A percentile compares a stretch with the other conserved stretches of the same genome.
Conservation (phyloP, 345 rosid genomes). For the Eucalyptus cloeziana region DNA sequence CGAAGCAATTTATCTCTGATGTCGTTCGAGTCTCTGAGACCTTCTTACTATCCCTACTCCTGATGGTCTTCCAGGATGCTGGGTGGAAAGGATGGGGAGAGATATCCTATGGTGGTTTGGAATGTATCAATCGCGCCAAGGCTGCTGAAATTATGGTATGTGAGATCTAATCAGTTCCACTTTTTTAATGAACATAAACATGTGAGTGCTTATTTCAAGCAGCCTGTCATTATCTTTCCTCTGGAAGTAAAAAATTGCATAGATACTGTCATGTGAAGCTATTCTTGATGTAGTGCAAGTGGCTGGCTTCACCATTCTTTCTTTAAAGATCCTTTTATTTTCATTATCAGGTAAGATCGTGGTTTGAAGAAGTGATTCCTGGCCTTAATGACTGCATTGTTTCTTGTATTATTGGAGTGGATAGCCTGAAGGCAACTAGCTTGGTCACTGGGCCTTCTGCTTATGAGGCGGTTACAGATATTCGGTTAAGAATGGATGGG, state of each 20-base stretch:
- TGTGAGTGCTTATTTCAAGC: neutral
- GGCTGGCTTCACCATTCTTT: neutral
- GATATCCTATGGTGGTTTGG: constrained; percentile 84
- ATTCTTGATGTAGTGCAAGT: neutral
- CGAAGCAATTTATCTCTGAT: neutral
- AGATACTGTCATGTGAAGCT: neutral
- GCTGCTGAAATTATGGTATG: constrained; percentile 79
- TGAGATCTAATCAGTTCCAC: neutral
- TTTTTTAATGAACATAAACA: neutral
- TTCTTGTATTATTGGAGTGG: constrained; percentile 72
- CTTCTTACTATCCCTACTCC: neutral
- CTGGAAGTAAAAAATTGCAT: neutral
- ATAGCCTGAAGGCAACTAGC: constrained; percentile 64
- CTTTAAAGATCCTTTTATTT: neutral
- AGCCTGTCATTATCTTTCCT: neutral
- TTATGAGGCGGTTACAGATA: constrained; percentile 25
- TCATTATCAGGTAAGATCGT: constrained; percentile 58
- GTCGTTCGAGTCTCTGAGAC: neutral
- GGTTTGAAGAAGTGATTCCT: constrained; percentile 81
- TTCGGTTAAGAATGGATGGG: constrained; percentile 85
- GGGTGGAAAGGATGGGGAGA: constrained; percentile 99
- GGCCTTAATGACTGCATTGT: constrained; percentile 29
- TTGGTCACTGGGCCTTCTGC: constrained; percentile 5
- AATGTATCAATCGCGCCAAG: constrained; percentile 61
- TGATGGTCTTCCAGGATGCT: constrained; percentile 24